Conservation (phyloP, 768 basidiomycete species). For the Saitozyma podzolica region DNA sequence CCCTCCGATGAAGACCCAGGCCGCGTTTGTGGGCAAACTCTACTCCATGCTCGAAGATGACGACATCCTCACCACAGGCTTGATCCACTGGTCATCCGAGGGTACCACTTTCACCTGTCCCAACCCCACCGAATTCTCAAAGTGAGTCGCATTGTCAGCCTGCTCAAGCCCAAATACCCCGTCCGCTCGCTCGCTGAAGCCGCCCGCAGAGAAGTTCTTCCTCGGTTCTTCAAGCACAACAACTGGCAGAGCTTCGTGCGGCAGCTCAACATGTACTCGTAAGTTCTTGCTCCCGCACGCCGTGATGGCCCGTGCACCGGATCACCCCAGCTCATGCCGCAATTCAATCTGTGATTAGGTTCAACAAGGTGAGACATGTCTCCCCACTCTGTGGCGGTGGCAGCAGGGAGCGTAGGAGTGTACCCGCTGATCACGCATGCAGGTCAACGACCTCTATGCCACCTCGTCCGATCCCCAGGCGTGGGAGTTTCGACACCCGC, state of each 20-base stretch:
- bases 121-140: slow-evolving; percentile 50
- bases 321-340: neutral
- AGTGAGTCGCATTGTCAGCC: slow-evolving; percentile 38
- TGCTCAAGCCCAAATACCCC: neutral
- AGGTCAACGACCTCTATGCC: slow-evolving; percentile 50
- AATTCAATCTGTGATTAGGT: slow-evolving; percentile 15
- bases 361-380: slow-evolving; percentile 36
- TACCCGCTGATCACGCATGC: neutral
- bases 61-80: slow-evolving; percentile 39
- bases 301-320: neutral
- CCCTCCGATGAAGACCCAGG: slow-evolving; percentile 47
- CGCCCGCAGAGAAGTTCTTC: slow-evolving; percentile 59
- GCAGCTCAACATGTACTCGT: slow-evolving; percentile 94
- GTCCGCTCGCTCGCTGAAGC: neutral
- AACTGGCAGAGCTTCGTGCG: slow-evolving; percentile 91
- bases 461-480: slow-evolving; percentile 42
- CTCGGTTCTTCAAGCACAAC: slow-evolving; percentile 95
- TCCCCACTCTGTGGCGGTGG: neutral
- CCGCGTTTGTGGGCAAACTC: slow-evolving; percentile 51
- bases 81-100: slow-evolving; percentile 48
- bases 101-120: slow-evolving; percentile 50
- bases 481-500: slow-evolving; percentile 52
- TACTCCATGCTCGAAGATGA: slow-evolving; percentile 52
- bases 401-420: too few species aligned
- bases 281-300: slow-evolving; percentile 14